Conservation (phyloP, 257 asterid species). For the Solanum tacnaense region DNA sequence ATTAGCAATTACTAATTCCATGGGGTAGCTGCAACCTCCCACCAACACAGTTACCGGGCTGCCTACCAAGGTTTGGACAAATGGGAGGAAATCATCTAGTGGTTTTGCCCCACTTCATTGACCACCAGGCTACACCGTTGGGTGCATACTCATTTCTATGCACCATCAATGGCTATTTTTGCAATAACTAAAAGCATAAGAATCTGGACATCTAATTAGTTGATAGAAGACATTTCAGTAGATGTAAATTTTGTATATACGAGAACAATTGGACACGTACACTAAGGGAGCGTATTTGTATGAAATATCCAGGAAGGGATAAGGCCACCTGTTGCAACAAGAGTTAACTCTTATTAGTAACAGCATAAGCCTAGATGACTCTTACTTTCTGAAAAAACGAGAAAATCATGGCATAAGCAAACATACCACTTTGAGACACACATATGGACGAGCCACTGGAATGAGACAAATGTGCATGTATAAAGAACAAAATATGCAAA, state of each 20-base stretch:
- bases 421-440: constrained; percentile 45
- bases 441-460: constrained; percentile 85
- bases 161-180: not conserved
- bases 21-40: not conserved
- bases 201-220: not conserved
- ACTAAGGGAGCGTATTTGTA: constrained; percentile 57
- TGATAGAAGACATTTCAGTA: not conserved
- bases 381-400: not conserved
- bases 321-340: constrained; percentile 58
- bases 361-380: not conserved
- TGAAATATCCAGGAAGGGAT: constrained; percentile 51
- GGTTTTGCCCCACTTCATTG: not conserved
- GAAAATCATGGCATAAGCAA: not conserved
- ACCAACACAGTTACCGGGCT: not conserved
- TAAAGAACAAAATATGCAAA: constrained; percentile 64
- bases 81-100: not conserved
- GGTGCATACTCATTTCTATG: not conserved
- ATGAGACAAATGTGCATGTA: constrained; percentile 54
- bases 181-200: not conserved
- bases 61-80: not conserved
- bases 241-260: not conserved
- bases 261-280: constrained; percentile 20
- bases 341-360: not conserved
- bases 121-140: not conserved
- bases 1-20: not conserved